Evolutionary conservation across 2,329 filamentous ascomycete genomes (phyloP).

Genomic region (Botryotinia globosa): DNA sequence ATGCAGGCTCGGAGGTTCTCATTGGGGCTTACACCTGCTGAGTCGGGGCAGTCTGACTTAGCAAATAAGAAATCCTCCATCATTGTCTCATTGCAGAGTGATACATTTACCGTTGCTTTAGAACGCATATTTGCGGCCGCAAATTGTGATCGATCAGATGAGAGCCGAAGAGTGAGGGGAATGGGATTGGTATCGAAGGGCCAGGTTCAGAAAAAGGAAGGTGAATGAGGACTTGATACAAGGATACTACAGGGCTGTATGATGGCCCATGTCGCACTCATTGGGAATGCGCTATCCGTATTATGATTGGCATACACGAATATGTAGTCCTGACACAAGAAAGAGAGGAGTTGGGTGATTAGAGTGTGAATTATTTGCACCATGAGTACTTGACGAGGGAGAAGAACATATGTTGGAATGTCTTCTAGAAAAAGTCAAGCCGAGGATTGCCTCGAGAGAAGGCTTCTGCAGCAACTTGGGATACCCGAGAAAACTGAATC

Average conservation of each 20-base stretch:
- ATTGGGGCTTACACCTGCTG: too few species aligned
- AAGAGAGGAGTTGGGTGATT: background rate
- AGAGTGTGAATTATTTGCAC: background rate
- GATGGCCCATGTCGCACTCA: background rate
- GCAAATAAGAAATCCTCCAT: too few species aligned
- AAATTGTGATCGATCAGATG: too few species aligned
- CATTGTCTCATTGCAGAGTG: too few species aligned
- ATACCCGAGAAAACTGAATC: background rate
- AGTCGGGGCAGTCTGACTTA: too few species aligned
- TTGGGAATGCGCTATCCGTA: background rate
- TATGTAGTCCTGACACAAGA: background rate
- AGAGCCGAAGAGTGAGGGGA: too few species aligned
- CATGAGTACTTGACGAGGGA: background rate
- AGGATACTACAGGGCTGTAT: background rate
- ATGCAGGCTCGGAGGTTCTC: background rate
- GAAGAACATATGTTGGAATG: background rate
- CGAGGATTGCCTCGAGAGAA: background rate
- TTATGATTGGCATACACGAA: background rate
- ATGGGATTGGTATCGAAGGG: too few species aligned
- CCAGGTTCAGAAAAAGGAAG: too few species aligned
- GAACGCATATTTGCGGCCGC: too few species aligned
- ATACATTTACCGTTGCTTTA: too few species aligned
- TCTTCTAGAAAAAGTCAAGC: background rate
- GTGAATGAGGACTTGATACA: too few species aligned
- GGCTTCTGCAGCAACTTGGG: background rate